These are phyloP conservation scores for Citropsis articulata DNA, from an alignment of 345 rosid genomes.

Conservation along the genomic window DNA sequence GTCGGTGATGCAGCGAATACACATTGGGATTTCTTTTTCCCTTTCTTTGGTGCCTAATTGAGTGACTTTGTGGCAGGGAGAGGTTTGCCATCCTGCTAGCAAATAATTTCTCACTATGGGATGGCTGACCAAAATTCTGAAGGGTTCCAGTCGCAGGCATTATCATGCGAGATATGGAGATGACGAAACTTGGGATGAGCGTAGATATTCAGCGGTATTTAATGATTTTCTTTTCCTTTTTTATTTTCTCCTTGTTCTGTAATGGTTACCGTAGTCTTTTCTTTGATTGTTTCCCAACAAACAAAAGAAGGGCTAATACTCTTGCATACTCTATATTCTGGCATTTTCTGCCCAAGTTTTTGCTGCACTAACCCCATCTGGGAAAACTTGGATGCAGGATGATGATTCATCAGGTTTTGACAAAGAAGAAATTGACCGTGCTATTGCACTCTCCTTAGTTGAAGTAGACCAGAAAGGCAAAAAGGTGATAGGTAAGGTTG, in stretches of 20 bases:
- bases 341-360: constrained; percentile 5
- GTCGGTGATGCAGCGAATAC: neutral
- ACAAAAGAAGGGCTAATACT: no score
- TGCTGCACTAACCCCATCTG: constrained; percentile 1
- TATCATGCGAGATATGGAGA: constrained; percentile 49
- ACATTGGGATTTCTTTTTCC: neutral
- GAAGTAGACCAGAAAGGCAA: constrained; percentile 77
- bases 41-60: constrained; percentile 16
- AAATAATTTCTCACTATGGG: constrained; percentile 48
- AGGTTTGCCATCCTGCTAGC: constrained; percentile 21
- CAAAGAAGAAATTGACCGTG: constrained; percentile 72
- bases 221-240: neutral
- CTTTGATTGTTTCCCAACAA: neutral
- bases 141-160: constrained; percentile 61
- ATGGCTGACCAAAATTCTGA: constrained; percentile 77
- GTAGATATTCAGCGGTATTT: constrained; percentile 63
- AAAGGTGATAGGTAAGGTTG: constrained; percentile 63
- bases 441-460: constrained; percentile 80
- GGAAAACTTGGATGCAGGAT: constrained; percentile 50
- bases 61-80: constrained; percentile 34
- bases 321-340: neutral
- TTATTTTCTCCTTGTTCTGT: neutral
- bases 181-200: constrained; percentile 45
- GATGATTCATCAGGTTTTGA: constrained; percentile 72
- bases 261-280: neutral